Evolutionary conservation across 2,329 filamentous ascomycete genomes (phyloP).

Genomic region (Fusarium heterosporum): DNA sequence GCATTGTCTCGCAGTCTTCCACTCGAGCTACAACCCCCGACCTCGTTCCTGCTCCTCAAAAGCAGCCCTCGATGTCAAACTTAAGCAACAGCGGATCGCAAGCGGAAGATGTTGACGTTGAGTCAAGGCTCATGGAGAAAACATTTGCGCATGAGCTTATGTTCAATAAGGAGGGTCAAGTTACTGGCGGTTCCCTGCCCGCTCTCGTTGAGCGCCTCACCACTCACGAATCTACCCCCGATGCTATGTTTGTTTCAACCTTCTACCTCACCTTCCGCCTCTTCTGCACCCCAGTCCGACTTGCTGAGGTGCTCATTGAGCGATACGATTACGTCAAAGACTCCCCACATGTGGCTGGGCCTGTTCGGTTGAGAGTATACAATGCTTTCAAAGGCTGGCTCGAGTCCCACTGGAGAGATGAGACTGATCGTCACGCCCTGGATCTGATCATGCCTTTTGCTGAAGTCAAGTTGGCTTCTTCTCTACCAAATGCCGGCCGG

Average conservation of each 20-base stretch:
- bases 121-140: constrained; percentile 87
- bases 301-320: constrained; percentile 86
- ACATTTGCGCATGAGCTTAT: constrained; percentile 92
- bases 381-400: constrained; percentile 98
- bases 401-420: constrained; percentile 92
- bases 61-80: constrained; percentile 74
- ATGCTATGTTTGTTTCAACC: constrained; percentile 89
- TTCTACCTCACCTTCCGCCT: constrained; percentile 97
- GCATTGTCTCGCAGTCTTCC: constrained; percentile 82
- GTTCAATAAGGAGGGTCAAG: constrained; percentile 92
- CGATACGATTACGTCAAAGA: constrained; percentile 93
- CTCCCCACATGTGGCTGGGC: constrained; percentile 76
- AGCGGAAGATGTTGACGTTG: constrained; percentile 82
- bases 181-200: constrained; percentile 90
- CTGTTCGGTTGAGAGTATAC: constrained; percentile 90
- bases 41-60: constrained; percentile 63
- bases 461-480: constrained; percentile 72
- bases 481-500: constrained; percentile 81
- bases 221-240: constrained; percentile 90
- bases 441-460: constrained; percentile 84
- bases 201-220: constrained; percentile 96
- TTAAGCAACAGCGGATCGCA: constrained; percentile 72
- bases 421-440: constrained; percentile 82
- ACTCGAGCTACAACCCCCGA: constrained; percentile 92
- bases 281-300: constrained; percentile 83